phyloP scores from a whole-genome alignment of 148 eudicot genomes.

The Diospyros lotus region DNA sequence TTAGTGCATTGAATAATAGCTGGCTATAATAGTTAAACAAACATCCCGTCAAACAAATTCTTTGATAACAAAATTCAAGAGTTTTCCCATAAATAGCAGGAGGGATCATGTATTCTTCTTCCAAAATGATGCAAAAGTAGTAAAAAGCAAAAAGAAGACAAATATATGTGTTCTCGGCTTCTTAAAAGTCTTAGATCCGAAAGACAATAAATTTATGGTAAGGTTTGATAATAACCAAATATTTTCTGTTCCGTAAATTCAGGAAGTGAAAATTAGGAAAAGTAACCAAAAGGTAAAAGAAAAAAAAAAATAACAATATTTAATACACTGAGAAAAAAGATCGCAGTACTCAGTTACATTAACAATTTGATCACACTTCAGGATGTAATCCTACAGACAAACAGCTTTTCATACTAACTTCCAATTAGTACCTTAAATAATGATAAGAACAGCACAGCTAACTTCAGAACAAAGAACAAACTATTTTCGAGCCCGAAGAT shows the following conservation, averaged over 20 bases:
- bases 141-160: background rate
- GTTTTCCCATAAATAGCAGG: background rate
- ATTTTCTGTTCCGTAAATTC: background rate
- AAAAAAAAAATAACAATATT: background rate
- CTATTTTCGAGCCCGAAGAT: background rate
- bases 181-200: background rate
- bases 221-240: background rate
- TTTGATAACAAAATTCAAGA: background rate
- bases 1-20: background rate
- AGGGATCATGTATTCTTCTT: background rate
- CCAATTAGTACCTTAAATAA: background rate
- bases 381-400: background rate
- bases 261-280: background rate
- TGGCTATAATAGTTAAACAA: slow-evolving; percentile 3
- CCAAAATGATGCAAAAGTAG: background rate
- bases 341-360: background rate
- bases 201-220: background rate
- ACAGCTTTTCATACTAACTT: background rate
- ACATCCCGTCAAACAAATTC: background rate
- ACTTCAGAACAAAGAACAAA: background rate
- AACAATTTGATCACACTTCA: background rate
- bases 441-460: background rate
- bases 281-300: background rate
- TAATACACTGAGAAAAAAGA: background rate
- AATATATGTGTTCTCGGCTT: background rate